These are phyloP conservation scores for Nigrospora sphaerica DNA, from an alignment of 2,329 filamentous ascomycete genomes.

Conservation along the genomic window DNA sequence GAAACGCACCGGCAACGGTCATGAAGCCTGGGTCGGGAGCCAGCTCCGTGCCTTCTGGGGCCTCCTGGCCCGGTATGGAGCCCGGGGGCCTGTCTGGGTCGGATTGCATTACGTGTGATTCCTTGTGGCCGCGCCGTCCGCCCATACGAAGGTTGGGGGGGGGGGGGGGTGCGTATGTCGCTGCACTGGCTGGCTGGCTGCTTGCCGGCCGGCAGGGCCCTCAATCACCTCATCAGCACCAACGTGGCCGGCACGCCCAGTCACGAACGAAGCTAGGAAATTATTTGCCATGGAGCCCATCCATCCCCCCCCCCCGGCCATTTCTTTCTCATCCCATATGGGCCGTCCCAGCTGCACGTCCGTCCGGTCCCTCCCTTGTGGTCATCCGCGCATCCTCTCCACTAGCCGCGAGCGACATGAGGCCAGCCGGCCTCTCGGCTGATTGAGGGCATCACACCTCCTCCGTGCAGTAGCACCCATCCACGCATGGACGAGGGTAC, in stretches of 20 bases:
- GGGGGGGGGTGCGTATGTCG: too few species aligned
- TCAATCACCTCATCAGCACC: background rate
- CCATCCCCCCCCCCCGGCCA: too few species aligned
- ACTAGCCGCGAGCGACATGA: too few species aligned
- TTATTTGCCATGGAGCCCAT: too few species aligned
- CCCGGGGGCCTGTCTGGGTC: background rate
- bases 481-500: background rate
- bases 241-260: background rate
- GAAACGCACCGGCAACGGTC: slow-evolving; percentile 1
- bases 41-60: slow-evolving; percentile 1
- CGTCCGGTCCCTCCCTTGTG: too few species aligned
- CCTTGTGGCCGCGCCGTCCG: too few species aligned
- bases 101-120: background rate
- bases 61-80: background rate
- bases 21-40: background rate
- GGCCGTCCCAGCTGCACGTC: too few species aligned
- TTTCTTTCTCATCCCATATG: too few species aligned
- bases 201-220: background rate
- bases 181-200: background rate
- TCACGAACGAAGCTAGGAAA: too few species aligned
- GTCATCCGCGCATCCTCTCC: too few species aligned
- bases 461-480: background rate
- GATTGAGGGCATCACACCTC: background rate
- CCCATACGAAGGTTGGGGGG: too few species aligned
- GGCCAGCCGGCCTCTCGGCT: background rate